A percentile compares a stretch with the other conserved stretches of the same genome.
Evolutionary conservation across 106 monocot genomes (phyloP).

Genomic region (Phalaenopsis equestris): DNA sequence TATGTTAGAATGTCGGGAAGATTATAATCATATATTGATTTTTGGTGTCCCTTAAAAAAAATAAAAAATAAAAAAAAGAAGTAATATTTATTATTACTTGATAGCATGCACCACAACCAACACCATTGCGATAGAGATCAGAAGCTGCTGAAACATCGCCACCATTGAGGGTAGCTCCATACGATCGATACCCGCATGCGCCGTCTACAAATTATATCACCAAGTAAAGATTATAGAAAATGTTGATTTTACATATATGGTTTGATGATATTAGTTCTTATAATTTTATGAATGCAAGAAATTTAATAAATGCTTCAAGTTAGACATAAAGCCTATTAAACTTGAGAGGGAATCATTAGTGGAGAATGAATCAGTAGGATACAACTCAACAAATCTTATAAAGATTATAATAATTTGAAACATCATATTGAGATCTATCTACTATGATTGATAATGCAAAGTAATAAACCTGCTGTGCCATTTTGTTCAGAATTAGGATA

Average conservation of each 20-base stretch:
- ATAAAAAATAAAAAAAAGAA: not conserved
- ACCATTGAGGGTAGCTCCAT: slow-evolving; percentile 48
- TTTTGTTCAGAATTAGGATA: slow-evolving; percentile 41
- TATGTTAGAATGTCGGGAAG: not conserved
- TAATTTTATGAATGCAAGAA: not conserved
- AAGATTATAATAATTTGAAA: not conserved
- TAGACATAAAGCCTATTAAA: not conserved
- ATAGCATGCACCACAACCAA: slow-evolving; percentile 72
- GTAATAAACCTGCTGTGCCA: slow-evolving; percentile 29
- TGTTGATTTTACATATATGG: not conserved
- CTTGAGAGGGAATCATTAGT: not conserved
- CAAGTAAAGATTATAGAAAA: too few species aligned
- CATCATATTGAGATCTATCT: not conserved
- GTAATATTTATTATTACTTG: slow-evolving; percentile 21
- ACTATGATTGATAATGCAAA: not conserved
- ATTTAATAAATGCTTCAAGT: not conserved
- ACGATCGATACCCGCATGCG: slow-evolving; percentile 46
- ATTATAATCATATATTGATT: not conserved
- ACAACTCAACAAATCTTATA: not conserved
- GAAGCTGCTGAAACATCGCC: slow-evolving; percentile 64
- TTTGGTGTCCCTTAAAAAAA: not conserved
- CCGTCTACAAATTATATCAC: slow-evolving; percentile 20
- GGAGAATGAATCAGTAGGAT: not conserved
- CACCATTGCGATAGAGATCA: slow-evolving; percentile 49
- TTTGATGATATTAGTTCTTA: not conserved